Conservation (phyloP, 306 rosid genomes). For the Cajanus cajan region DNA sequence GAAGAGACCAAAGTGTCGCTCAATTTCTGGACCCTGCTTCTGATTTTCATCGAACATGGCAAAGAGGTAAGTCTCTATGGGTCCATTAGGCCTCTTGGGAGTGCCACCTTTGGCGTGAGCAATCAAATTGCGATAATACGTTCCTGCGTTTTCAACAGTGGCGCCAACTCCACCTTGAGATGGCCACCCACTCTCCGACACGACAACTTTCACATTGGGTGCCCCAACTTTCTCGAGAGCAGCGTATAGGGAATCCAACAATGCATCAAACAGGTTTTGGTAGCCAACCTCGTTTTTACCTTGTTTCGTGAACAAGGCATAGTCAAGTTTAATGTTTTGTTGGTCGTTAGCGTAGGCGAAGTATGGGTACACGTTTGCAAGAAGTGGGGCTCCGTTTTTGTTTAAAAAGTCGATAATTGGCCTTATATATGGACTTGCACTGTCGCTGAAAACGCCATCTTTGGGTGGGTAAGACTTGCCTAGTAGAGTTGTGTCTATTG, state of each 20-base stretch:
- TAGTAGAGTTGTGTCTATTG: constrained; percentile 43
- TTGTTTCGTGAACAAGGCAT: constrained; percentile 51
- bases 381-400: constrained; percentile 61
- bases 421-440: constrained; percentile 34
- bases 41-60: constrained; percentile 57
- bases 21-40: constrained; percentile 23
- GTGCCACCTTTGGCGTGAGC: constrained; percentile 51
- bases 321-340: constrained; percentile 28
- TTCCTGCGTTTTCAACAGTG: constrained; percentile 43
- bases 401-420: constrained; percentile 52
- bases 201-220: constrained; percentile 43
- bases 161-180: constrained; percentile 50
- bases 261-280: constrained; percentile 54
- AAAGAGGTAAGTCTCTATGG: constrained; percentile 47
- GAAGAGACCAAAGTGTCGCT: constrained; percentile 53
- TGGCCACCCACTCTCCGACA: constrained; percentile 84
- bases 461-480: constrained; percentile 53
- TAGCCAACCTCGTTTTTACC: constrained; percentile 45
- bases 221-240: constrained; percentile 66
- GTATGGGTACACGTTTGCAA: constrained; percentile 69
- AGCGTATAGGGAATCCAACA: constrained; percentile 55
- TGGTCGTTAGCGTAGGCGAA: constrained; percentile 23
- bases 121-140: constrained; percentile 55
- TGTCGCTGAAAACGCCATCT: constrained; percentile 27
- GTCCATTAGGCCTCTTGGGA: constrained; percentile 47